Evolutionary conservation across 2,329 filamentous ascomycete species (phyloP), one percentile per base, ranked within the genome.

Genomic region (Ophiocordyceps sinensis): DNA sequence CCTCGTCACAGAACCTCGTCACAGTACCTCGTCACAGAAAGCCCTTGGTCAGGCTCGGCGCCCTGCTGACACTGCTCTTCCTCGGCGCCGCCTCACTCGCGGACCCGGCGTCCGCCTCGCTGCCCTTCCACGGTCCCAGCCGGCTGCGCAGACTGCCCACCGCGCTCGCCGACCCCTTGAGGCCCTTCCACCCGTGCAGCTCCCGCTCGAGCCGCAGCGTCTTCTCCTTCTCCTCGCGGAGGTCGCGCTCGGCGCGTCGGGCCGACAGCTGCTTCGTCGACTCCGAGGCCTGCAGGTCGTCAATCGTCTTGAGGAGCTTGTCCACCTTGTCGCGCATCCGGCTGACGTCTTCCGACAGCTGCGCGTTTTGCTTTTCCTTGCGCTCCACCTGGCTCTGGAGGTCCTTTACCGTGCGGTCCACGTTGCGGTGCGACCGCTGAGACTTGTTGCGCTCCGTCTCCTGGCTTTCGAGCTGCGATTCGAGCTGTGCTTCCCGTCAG

Each of bases 371-470:
- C 65, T 94, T 95, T 49, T 96, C 89, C 51, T 87, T 85, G 51
- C 91, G 85, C 38, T 94, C 87, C 49, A 98, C 83, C 60, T 96
- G 89, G 21, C 78, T 73, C 61, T 95, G 85, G 21, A 96, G 74
- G 60, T 96, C 91, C 61, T 91, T 91, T 54, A 96, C 87, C 1
- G 80, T 85, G 46, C 89, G 86, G 64, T 96, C 91, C 23, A 95
- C 82, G 56, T 93, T 94, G 53, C 91, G 87, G 19, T 86, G 80
- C 39, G 83, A 88, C 43, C 89, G 84, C 53, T 88, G 84, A 45
- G 88, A 86, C 51, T 85, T 81, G 50, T 75, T 81, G 45, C 83
- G 80, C 50, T 82, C 79, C 35, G 72, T 77, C 59, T 94, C 85
- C 48, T 93, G 85, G 21, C 80, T 71, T 58, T 94, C 87, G 26